These are phyloP conservation scores for Ophiocordyceps camponoti-floridani DNA, from an alignment of 2,329 filamentous ascomycete species.

Conservation along the genomic window DNA sequence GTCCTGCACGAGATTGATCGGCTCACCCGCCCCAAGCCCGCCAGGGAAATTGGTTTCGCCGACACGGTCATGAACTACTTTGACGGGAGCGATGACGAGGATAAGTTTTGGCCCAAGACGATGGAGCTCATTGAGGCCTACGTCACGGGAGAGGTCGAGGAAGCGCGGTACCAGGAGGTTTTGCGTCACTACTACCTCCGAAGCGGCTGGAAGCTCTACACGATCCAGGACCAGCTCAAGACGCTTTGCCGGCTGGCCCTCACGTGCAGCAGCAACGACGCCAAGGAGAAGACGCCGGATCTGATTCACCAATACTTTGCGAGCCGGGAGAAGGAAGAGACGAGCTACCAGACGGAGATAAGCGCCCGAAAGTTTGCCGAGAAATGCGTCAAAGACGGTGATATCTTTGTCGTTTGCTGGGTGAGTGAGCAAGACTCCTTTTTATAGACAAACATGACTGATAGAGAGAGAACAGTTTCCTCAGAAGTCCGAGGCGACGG, in stretches of 20 bases:
- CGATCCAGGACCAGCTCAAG: constrained; percentile 73
- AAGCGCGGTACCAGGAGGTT: constrained; percentile 72
- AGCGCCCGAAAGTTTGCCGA: constrained; percentile 83
- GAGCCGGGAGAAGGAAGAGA: constrained; percentile 66
- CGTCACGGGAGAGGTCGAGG: constrained; percentile 65
- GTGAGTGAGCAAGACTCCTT: constrained; percentile 37
- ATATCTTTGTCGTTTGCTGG: constrained; percentile 78
- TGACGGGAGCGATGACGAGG: constrained; percentile 34
- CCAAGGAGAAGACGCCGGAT: constrained; percentile 85
- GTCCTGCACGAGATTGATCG: constrained; percentile 59
- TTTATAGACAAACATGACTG: background rate
- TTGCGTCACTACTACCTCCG: constrained; percentile 82
- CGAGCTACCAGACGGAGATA: constrained; percentile 78
- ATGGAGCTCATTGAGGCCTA: constrained; percentile 75
- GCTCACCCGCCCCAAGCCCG: constrained; percentile 59
- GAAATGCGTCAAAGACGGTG: constrained; percentile 80
- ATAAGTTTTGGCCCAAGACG: constrained; percentile 73
- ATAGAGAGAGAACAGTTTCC: constrained; percentile 40
- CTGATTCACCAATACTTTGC: constrained; percentile 75
- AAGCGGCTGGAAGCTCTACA: constrained; percentile 85
- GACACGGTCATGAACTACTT: constrained; percentile 71
- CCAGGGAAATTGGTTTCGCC: constrained; percentile 66
- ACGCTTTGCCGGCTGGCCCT: constrained; percentile 66
- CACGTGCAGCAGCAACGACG: constrained; percentile 68
- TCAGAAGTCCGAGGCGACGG: constrained; percentile 45